Evolutionary conservation across 148 eudicot species (phyloP).

Genomic region (Spergularia bocconei): DNA sequence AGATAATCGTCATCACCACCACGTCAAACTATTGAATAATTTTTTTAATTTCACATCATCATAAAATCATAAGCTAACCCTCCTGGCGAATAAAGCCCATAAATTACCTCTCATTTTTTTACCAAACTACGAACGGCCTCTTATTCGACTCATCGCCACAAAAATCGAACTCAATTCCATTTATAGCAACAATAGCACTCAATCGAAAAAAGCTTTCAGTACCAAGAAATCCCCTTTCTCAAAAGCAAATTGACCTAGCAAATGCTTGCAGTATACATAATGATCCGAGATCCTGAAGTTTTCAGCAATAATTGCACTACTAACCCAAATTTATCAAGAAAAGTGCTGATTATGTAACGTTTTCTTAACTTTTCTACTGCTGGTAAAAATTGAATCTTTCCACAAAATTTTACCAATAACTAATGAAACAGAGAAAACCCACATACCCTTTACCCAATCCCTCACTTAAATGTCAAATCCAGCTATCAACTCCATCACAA

Average conservation of each 20-base stretch:
- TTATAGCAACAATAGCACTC: neutral
- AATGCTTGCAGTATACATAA: neutral
- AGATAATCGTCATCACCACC: neutral
- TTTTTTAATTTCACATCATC: neutral
- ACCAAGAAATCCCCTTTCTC: neutral
- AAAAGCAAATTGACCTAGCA: neutral
- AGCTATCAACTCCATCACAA: constrained; percentile 1
- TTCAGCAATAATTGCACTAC: neutral
- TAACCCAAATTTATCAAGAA: neutral
- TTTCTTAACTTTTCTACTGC: neutral
- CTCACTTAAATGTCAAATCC: neutral
- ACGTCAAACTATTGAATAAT: neutral
- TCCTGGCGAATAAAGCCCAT: constrained; percentile 2
- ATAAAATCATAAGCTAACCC: neutral
- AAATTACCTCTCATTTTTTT: neutral
- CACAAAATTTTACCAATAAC: neutral
- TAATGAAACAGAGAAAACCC: constrained; percentile 1
- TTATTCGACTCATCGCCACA: neutral
- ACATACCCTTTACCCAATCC: neutral
- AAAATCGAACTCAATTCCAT: neutral
- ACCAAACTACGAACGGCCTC: neutral
- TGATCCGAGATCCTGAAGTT: neutral
- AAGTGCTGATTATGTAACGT: neutral
- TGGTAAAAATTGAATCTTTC: neutral
- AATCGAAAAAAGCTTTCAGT: neutral